Evolutionary conservation across 768 basidiomycete genomes (phyloP), one percentile per base, ranked within the genome.

Genomic region (Termitomyces sp.): DNA sequence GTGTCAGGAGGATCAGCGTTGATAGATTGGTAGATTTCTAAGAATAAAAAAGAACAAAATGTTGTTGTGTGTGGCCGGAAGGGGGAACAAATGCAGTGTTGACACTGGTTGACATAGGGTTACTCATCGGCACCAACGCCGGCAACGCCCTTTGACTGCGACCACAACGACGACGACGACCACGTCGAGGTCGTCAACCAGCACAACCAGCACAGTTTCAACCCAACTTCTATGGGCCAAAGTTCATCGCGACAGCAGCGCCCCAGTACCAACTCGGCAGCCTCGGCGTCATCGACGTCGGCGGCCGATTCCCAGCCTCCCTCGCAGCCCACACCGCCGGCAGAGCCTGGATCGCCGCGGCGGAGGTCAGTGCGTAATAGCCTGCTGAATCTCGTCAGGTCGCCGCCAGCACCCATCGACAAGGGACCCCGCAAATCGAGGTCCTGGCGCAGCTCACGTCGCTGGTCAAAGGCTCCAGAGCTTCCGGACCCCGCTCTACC

Each of bases 1-100:
- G 69, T 77, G 40, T 73, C 78, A 0, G 81, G 82, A 9, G 68
- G 71, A 20, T 57, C 70, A 16, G 72, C 65, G 2, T 60, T 64
- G 32, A 61, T 77, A 49, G 61, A 58, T n/a, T 36, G n/a, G 53
- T 55, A 50, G 45, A 45, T 57, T 16, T n/a, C n/a, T n/a, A n/a
- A n/a, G n/a, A n/a, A 22, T 11, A 54, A 45, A 12, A 24, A n/a
- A 24, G 8, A 24, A 40, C n/a, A 38, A 36, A 55, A 22, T 24
- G 33, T 24, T 51, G 40, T 57, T n/a, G n/a, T n/a, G n/a, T n/a
- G n/a, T n/a, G n/a, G 56, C 28, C 40, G n/a, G 11, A 39, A 45
- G 33, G 12, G 44, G 39, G 35, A 55, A 60, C 42, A 44, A 59
- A 44, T 36, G 40, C 22, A 28, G 35, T 60, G 59, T 60, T 60